Evolutionary conservation across 148 eudicot species (phyloP).

Genomic region (Drosera capensis): DNA sequence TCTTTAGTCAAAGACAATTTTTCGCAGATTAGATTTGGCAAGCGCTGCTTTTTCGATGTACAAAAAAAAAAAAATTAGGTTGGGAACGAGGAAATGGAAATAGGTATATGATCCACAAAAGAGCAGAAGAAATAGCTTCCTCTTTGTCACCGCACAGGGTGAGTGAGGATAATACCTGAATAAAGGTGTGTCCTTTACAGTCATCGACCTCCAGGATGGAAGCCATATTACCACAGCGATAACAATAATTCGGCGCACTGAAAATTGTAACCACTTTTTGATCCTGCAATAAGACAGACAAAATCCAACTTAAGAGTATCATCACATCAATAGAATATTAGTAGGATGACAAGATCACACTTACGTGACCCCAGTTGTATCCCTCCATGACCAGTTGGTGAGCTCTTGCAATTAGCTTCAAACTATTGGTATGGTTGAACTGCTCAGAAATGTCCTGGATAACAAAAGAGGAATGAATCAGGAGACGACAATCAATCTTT

Average conservation of each 20-base stretch:
- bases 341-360: conserved; percentile 1
- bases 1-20: no score
- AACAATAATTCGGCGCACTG: conserved; percentile 95
- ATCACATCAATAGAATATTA: neutral
- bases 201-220: conserved; percentile 94
- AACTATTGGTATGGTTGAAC: conserved; percentile 73
- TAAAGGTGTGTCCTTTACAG: conserved; percentile 80
- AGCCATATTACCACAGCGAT: conserved; percentile 97
- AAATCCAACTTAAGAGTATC: neutral
- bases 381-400: conserved; percentile 99
- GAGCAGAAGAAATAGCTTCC: neutral
- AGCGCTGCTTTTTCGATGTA: no score
- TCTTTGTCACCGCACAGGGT: neutral
- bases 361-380: conserved; percentile 92
- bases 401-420: conserved; percentile 90
- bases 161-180: conserved; percentile 41
- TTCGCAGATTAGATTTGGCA: no score
- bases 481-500: neutral
- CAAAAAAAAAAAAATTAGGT: no score
- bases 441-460: conserved; percentile 92
- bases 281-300: conserved; percentile 31
- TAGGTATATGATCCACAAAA: no score
- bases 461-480: neutral
- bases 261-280: conserved; percentile 94
- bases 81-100: no score